phyloP scores from a whole-genome alignment of 2,329 filamentous ascomycete genomes.

The Colletotrichum gigasporum region DNA sequence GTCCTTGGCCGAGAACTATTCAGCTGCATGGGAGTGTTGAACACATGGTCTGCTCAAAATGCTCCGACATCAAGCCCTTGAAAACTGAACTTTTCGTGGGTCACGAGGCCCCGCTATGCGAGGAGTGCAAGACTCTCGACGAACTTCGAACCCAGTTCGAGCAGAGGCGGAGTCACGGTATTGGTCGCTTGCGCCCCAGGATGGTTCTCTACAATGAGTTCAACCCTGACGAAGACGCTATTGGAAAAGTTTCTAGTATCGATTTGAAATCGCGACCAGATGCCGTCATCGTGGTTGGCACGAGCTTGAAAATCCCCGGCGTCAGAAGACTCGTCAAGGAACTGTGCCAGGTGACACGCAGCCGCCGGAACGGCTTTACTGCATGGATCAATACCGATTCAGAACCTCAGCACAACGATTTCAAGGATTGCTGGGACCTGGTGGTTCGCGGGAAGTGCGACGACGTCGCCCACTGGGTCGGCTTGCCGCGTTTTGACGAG shows the following conservation, averaged over 20 bases:
- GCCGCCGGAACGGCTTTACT: constrained; percentile 83
- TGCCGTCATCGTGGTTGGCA: constrained; percentile 93
- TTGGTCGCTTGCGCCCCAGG: constrained; percentile 87
- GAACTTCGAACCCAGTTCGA: constrained; percentile 77
- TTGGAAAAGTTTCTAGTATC: constrained; percentile 87
- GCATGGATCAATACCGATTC: constrained; percentile 95
- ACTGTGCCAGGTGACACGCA: constrained; percentile 87
- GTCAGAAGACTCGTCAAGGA: constrained; percentile 90
- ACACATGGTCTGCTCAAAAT: constrained; percentile 98
- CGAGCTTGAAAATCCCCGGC: constrained; percentile 93
- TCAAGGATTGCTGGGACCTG: constrained; percentile 93
- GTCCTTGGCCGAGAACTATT: constrained; percentile 91
- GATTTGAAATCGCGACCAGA: constrained; percentile 89
- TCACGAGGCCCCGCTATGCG: constrained; percentile 83
- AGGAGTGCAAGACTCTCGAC: constrained; percentile 78
- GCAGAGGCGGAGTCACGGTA: constrained; percentile 91
- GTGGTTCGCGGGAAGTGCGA: constrained; percentile 90
- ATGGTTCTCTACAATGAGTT: constrained; percentile 98
- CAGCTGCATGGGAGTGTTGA: constrained; percentile 93
- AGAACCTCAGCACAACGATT: constrained; percentile 82
- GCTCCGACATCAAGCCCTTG: constrained; percentile 79
- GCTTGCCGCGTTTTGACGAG: constrained; percentile 68
- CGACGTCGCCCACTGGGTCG: constrained; percentile 80
- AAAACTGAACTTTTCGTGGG: constrained; percentile 84
- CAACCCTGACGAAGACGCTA: constrained; percentile 96